phyloP scores from a whole-genome alignment of 1,284 basidiomycete species.

The Moniliophthora roreri region DNA sequence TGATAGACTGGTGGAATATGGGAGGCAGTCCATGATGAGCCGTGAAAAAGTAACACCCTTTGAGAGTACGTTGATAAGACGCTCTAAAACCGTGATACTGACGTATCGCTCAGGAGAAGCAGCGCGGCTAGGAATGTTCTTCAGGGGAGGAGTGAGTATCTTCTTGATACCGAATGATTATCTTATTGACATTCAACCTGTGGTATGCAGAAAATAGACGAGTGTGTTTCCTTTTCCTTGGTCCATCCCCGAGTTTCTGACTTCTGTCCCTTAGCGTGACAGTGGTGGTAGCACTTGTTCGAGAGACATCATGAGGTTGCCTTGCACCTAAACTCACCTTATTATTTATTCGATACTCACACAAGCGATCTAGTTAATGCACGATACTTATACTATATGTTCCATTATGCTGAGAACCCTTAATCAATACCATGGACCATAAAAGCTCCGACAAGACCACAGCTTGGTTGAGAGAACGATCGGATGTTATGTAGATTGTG shows the following conservation, averaged over 20 bases:
- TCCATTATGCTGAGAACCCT: too few species aligned
- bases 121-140: slow-evolving; percentile 59
- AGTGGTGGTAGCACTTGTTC: slow-evolving; percentile 42
- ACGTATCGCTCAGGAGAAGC: slow-evolving; percentile 47
- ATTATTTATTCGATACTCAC: too few species aligned
- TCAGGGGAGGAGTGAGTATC: slow-evolving; percentile 66
- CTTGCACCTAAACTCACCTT: too few species aligned
- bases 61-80: slow-evolving; percentile 47
- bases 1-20: slow-evolving; percentile 69
- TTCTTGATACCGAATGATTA: slow-evolving; percentile 9
- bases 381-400: too few species aligned
- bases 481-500: too few species aligned
- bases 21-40: slow-evolving; percentile 67
- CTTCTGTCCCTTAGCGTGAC: slow-evolving; percentile 38
- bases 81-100: not conserved
- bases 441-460: too few species aligned
- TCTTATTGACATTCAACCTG: slow-evolving; percentile 11
- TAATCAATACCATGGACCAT: too few species aligned
- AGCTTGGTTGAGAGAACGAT: too few species aligned
- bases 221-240: slow-evolving; percentile 40
- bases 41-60: slow-evolving; percentile 67
- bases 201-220: slow-evolving; percentile 55
- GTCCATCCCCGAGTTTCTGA: slow-evolving; percentile 24
- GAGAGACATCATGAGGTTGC: slow-evolving; percentile 26
- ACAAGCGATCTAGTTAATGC: too few species aligned